Evolutionary conservation across 805 yeast species (phyloP).

Genomic region (Pichia exigua): DNA sequence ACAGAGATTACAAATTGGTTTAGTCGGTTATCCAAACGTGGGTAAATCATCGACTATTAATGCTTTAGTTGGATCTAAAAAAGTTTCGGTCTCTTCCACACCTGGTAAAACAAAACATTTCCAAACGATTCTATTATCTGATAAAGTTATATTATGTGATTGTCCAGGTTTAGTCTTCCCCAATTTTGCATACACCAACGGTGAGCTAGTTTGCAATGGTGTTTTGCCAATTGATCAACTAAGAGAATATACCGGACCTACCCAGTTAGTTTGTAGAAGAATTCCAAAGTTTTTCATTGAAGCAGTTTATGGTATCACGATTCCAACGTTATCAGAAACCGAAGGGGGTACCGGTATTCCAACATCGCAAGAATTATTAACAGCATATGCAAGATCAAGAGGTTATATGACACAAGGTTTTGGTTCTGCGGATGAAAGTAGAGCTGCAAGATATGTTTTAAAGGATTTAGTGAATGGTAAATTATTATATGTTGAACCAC

Average conservation of each 20-base stretch:
- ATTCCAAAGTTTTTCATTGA: slow-evolving; percentile 85
- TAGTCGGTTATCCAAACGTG: slow-evolving; percentile 96
- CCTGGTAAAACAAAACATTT: slow-evolving; percentile 99
- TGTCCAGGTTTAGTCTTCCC: slow-evolving; percentile 99
- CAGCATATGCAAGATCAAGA: slow-evolving; percentile 91
- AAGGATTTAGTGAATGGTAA: slow-evolving; percentile 95
- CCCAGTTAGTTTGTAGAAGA: slow-evolving; percentile 75
- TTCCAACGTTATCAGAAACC: slow-evolving; percentile 61
- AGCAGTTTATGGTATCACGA: slow-evolving; percentile 88
- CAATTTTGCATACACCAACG: slow-evolving; percentile 92
- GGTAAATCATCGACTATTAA: slow-evolving; percentile 86
- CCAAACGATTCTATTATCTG: slow-evolving; percentile 86
- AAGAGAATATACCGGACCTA: slow-evolving; percentile 86
- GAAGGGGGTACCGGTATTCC: slow-evolving; percentile 91
- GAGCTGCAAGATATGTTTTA: slow-evolving; percentile 86
- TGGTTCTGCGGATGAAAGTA: slow-evolving; percentile 92
- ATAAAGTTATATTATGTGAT: slow-evolving; percentile 83
- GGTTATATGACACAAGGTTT: slow-evolving; percentile 97
- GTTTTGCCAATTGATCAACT: slow-evolving; percentile 97
- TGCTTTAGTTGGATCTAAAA: slow-evolving; percentile 91
- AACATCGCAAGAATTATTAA: slow-evolving; percentile 79
- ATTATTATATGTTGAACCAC: slow-evolving; percentile 76
- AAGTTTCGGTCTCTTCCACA: slow-evolving; percentile 96
- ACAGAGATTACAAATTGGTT: slow-evolving; percentile 74
- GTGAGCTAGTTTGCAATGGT: slow-evolving; percentile 96